A percentile compares a stretch with the other conserved stretches of the same genome.
These are phyloP conservation scores for Neurospora tetraspora DNA, from an alignment of 495 filamentous ascomycete genomes.

Conservation along the genomic window DNA sequence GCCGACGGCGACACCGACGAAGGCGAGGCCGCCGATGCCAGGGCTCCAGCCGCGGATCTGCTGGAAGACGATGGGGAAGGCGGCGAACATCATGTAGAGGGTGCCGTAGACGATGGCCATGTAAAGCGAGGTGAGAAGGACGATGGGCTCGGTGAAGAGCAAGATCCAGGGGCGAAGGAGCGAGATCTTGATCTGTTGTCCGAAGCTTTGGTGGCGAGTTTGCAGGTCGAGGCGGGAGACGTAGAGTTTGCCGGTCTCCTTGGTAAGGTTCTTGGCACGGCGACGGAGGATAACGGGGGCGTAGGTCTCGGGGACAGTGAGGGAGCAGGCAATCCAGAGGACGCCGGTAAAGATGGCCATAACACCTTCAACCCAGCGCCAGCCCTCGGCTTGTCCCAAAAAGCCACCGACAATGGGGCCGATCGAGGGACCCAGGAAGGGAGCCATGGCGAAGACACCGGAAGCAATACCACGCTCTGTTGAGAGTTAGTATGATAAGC, in stretches of 20 bases:
- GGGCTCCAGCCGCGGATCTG: conserved; percentile 58
- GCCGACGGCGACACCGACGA: conserved; percentile 70
- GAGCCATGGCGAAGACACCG: conserved; percentile 54
- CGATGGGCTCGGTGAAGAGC: conserved; percentile 74
- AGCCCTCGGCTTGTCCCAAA: conserved; percentile 40
- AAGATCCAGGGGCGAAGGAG: conserved; percentile 65
- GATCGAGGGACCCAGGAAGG: conserved; percentile 60
- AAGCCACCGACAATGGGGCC: conserved; percentile 51
- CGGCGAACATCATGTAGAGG: conserved; percentile 82
- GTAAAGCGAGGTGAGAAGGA: conserved; percentile 65
- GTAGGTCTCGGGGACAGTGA: conserved; percentile 84
- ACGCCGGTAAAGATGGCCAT: conserved; percentile 61
- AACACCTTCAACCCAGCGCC: conserved; percentile 58
- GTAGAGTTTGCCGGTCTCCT: conserved; percentile 57
- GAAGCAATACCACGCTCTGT: conserved; percentile 54
- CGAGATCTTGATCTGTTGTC: conserved; percentile 36
- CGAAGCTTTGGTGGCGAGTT: conserved; percentile 38
- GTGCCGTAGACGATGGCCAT: conserved; percentile 74
- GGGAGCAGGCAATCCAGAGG: conserved; percentile 48
- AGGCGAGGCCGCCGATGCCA: conserved; percentile 67
- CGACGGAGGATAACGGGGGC: conserved; percentile 55
- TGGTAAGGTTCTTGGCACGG: conserved; percentile 56
- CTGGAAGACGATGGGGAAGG: conserved; percentile 74
- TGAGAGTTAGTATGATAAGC: background rate
- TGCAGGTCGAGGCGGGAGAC: conserved; percentile 45